Base-by-base conservation (phyloP, 1,284 basidiomycete genomes). In the Mycosarcoma maydis region DNA sequence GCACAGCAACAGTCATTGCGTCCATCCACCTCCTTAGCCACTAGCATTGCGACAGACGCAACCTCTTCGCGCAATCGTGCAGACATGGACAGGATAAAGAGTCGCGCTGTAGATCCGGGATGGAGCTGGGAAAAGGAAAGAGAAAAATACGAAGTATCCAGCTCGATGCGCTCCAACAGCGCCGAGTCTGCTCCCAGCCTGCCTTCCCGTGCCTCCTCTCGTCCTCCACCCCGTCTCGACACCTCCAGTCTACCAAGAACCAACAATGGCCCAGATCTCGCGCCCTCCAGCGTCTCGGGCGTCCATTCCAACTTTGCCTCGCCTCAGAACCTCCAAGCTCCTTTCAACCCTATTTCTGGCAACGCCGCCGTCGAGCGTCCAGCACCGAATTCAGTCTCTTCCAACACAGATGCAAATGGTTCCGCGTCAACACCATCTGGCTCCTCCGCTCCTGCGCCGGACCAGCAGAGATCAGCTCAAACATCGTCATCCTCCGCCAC, bases 81-180 rank as follows among this genome's bases (percentile, higher is more conserved):
- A 23, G 61, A 71, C 34, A 71, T 65, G 61, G 68, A 71, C 17
- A 33, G 68, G 10, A 71, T 71, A 45, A 71, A 71, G 46, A 71
- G 68, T 24, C 57, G 68, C 17, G 68, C 68, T 3, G 68, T 71
- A 24, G 68, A 71, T 54, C 68, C 68, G 37, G 68, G 68, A 3
- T 71, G 68, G 68, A 71, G 61, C 46, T 71, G 68, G 68, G 68
- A 71, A 20, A 53, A 51, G 50, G 68, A 71, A 39, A 44, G 50
- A 27, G 68, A 65, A 53, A 60, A 61, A 39, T 41, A 66, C 47
- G 68, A 71, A 33, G 20, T 47, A 16, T 32, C 24, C 27, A 54
- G 45, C 27, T 52, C 68, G 11, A 16, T 52, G 33, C 54, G 60
- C n/a, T 64, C 66, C 56, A 59, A 59, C 49, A 60, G 66, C 42